These are phyloP conservation scores for Ampelomyces quisqualis DNA, from an alignment of 2,329 filamentous ascomycete species.

Conservation along the genomic window DNA sequence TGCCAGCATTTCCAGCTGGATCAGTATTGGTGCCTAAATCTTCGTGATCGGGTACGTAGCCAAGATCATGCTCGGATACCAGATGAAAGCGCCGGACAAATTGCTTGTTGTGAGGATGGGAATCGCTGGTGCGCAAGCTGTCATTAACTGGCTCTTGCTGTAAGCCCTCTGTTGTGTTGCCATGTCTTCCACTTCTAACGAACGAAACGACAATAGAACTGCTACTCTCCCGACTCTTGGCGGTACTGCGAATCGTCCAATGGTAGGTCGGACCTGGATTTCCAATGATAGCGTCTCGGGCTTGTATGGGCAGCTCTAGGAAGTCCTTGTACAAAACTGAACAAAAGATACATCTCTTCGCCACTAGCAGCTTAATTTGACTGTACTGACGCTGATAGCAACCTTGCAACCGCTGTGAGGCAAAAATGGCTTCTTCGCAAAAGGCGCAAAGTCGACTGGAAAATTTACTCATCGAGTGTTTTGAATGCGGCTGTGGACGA, in stretches of 20 bases:
- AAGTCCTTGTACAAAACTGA: conserved; percentile 5
- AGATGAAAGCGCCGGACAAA: conserved; percentile 11
- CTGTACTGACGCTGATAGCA: background rate
- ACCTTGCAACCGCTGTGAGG: background rate
- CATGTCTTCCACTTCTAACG: too few relatives aligned
- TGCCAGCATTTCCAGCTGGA: background rate
- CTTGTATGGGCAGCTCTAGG: background rate
- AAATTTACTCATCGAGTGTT: background rate
- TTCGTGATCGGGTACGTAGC: conserved; percentile 2
- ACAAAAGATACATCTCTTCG: conserved; percentile 11
- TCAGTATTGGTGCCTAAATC: conserved; percentile 6
- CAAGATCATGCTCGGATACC: conserved; percentile 10
- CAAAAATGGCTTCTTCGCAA: background rate
- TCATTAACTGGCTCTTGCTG: background rate
- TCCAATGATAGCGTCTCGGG: background rate
- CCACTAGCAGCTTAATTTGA: background rate
- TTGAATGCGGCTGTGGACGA: background rate
- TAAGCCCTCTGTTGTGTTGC: conserved; percentile 1
- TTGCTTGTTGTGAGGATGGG: background rate
- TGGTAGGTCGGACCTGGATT: conserved; percentile 6
- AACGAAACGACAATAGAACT: conserved; percentile 14
- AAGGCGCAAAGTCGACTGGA: background rate
- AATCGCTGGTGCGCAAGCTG: too few relatives aligned
- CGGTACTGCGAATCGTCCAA: conserved; percentile 16
- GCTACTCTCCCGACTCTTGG: conserved; percentile 10